Evolutionary conservation across 768 basidiomycete species (phyloP), one percentile per base, ranked within the genome.

Genomic region (Suillus plorans): DNA sequence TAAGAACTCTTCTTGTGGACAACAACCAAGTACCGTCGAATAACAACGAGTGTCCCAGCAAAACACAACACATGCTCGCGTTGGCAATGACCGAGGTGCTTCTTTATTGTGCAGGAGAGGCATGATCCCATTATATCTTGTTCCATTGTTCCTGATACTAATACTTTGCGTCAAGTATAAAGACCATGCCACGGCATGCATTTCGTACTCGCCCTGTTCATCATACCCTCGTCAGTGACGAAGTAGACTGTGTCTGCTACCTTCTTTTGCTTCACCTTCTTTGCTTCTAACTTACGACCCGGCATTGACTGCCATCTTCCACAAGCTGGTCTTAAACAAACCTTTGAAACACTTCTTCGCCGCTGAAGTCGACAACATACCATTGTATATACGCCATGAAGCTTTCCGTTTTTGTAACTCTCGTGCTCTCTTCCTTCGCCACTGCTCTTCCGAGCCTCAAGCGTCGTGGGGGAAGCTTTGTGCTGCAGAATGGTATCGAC

Each of bases 401-500:
- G 77, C 77, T 77, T 71, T 73, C 73, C 60, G 63, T 75, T 57
- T 71, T 85, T 64, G 69, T 81, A 63, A 66, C 75, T 20, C 41
- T 74, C 28, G 58, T 74, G 36, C 64, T 80, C 36, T 69, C 67
- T 8, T 67, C 71, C 37, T 56, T 73, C 10, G 77, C 69, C 25
- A 72, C 72, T 41, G 81, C 82, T 8, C 78, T 73, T 44, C 81
- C 80, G 5, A 72, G 76, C 63, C 76, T 69, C 42, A 72, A 70
- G 64, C 77, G 79, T 49, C 74, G 71, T 34, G 61, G n/a, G 10
- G 62, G 49, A 63, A 50, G 69, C 39, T 36, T 78, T 79, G 62
- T 65, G 63, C 70, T 79, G 47, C 74, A 75, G 60, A 82, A 82
- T 72, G 79, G 81, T 61, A 72, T 80, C 62, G 80, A 77, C 63